Conservation (phyloP, 306 rosid species). For the Benincasa hispida region DNA sequence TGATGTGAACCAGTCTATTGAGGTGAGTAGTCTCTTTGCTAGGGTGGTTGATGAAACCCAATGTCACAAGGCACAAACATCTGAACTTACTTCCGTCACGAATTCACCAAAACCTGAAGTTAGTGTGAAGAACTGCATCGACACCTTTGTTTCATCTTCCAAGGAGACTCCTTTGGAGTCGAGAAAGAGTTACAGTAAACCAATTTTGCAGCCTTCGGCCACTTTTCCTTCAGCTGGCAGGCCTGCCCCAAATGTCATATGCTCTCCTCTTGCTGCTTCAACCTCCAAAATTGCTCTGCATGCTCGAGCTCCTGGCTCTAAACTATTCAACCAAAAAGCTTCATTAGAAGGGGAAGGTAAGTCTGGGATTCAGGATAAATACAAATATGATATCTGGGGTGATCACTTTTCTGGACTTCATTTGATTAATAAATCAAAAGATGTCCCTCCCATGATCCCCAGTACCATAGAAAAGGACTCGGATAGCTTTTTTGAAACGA, state of each 20-base stretch:
- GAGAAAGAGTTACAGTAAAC: slow-evolving; percentile 19
- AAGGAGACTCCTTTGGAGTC: slow-evolving; percentile 24
- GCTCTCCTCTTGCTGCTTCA: slow-evolving; percentile 23
- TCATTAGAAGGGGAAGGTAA: slow-evolving; percentile 22
- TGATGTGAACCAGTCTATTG: slow-evolving; percentile 38
- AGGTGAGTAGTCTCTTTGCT: slow-evolving; percentile 22
- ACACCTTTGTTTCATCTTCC: slow-evolving; percentile 16
- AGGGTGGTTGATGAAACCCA: slow-evolving; percentile 12
- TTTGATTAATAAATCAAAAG: slow-evolving; percentile 36
- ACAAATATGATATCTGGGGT: slow-evolving; percentile 92
- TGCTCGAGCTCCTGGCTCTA: slow-evolving; percentile 75
- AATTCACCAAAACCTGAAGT: slow-evolving; percentile 19
- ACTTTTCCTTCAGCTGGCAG: slow-evolving; percentile 31
- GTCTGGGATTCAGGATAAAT: slow-evolving; percentile 37
- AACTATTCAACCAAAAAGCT: slow-evolving; percentile 25
- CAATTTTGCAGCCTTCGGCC: slow-evolving; percentile 34
- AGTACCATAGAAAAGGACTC: slow-evolving; percentile 35
- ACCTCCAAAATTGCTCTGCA: slow-evolving; percentile 28
- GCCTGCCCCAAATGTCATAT: slow-evolving; percentile 17
- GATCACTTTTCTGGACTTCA: slow-evolving; percentile 73
- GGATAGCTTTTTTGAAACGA: slow-evolving; percentile 80
- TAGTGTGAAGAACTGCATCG: slow-evolving; percentile 8
- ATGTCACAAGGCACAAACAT: slow-evolving; percentile 18
- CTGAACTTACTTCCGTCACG: slow-evolving; percentile 18
- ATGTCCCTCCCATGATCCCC: slow-evolving; percentile 38